Conservation (phyloP, 208 protist species). For the Angomonas ambiguus region DNA sequence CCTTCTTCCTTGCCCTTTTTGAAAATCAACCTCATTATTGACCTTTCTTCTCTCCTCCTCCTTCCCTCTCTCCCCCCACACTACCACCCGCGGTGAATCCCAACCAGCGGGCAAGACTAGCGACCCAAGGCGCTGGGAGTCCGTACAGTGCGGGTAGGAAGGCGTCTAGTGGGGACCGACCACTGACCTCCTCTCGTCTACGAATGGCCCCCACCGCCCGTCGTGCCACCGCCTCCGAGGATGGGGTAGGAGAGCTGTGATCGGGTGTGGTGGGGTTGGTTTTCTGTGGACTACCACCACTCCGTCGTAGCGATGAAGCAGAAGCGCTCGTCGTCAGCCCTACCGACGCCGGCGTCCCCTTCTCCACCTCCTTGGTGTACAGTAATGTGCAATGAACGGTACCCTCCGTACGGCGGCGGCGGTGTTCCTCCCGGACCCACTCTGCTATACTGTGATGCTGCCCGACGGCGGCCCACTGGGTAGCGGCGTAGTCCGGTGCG, state of each 20-base stretch:
- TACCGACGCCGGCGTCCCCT: too few relatives aligned
- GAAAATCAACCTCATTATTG: neutral
- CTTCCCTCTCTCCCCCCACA: neutral
- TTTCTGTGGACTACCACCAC: too few relatives aligned
- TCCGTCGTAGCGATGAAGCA: too few relatives aligned
- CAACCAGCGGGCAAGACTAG: too few relatives aligned
- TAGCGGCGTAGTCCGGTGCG: conserved; percentile 34
- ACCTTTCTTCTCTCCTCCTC: conserved; percentile 5
- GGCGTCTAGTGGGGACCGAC: neutral
- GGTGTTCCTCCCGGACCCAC: conserved; percentile 16
- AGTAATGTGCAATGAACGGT: conserved; percentile 24
- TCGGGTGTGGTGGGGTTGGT: too few relatives aligned
- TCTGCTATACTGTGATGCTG: conserved; percentile 34
- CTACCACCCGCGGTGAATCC: neutral
- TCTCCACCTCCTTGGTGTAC: conserved; percentile 12
- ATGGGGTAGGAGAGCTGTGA: conserved; percentile 1
- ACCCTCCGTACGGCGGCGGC: neutral
- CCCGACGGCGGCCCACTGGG: conserved; percentile 36
- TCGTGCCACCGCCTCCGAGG: neutral
- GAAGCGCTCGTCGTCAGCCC: too few relatives aligned
- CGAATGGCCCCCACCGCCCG: neutral
- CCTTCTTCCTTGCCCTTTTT: too few relatives aligned
- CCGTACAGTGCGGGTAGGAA: neutral
- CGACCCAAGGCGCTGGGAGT: neutral
- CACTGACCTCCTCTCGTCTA: neutral